Conservation (phyloP, 495 filamentous ascomycete species). For the Trichoderma parareesei region DNA sequence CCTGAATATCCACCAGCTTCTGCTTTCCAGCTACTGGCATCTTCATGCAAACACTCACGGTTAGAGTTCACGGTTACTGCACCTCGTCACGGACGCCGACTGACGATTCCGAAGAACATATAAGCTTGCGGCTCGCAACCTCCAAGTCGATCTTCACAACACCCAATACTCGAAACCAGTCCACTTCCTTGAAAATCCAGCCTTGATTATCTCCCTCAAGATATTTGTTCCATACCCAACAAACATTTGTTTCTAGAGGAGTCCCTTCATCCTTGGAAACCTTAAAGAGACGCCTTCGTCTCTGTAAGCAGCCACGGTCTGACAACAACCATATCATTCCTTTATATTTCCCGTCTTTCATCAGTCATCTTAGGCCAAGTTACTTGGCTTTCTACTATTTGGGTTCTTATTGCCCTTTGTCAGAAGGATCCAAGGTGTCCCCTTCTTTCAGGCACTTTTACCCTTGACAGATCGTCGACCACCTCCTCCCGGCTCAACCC, state of each 20-base stretch:
- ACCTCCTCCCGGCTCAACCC: not conserved
- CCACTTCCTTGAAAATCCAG: no score
- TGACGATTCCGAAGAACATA: no score
- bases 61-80: no score
- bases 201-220: no score
- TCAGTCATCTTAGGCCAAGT: not conserved
- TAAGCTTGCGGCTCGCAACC: no score
- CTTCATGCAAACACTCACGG: no score
- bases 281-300: slow-evolving; percentile 2
- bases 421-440: not conserved
- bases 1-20: not conserved
- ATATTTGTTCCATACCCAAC: no score
- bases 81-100: no score
- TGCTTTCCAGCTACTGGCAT: no score
- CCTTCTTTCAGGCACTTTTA: not conserved
- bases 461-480: not conserved
- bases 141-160: no score
- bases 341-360: not conserved
- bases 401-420: not conserved
- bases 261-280: not conserved
- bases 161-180: no score
- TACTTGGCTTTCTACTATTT: not conserved
- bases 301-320: not conserved
- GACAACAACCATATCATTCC: not conserved
- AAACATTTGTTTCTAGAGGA: not conserved